Evolutionary conservation across 345 rosid species (phyloP).

Genomic region (Turnera subulata): DNA sequence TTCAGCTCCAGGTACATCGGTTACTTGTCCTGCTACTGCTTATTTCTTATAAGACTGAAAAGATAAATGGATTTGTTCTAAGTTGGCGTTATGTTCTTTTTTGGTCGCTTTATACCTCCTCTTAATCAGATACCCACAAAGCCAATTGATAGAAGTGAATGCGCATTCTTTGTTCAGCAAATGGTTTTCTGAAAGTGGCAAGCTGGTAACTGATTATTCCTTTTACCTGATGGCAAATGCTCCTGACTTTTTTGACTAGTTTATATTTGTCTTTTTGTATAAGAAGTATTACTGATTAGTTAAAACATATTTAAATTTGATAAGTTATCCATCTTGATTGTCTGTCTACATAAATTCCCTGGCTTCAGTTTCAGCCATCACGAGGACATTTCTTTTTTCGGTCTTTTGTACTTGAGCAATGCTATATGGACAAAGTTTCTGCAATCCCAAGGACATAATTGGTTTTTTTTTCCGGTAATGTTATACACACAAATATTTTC

Average conservation of each 20-base stretch:
- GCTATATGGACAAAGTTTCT: too few species aligned
- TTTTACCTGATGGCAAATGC: slow-evolving; percentile 14
- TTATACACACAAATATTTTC: too few species aligned
- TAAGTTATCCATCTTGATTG: too few species aligned
- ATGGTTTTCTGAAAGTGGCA: slow-evolving; percentile 99
- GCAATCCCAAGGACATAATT: too few species aligned
- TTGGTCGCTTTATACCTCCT: slow-evolving; percentile 13
- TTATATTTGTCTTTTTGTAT: neutral
- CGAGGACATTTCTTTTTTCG: too few species aligned
- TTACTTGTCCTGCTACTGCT: neutral
- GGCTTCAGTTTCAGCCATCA: too few species aligned
- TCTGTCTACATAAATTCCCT: too few species aligned
- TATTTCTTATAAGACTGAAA: too few species aligned
- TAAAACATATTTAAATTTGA: neutral
- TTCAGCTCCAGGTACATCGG: slow-evolving; percentile 67
- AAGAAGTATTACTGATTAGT: neutral
- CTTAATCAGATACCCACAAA: slow-evolving; percentile 70
- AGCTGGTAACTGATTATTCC: too few species aligned
- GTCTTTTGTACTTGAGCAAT: too few species aligned
- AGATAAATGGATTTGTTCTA: neutral
- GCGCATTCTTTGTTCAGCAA: slow-evolving; percentile 98
- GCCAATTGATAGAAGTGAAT: slow-evolving; percentile 95
- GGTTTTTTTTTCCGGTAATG: too few species aligned
- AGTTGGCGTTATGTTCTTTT: neutral
- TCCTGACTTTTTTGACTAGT: neutral